These are phyloP conservation scores for Pseudofabraea citricarpa DNA, from an alignment of 2,329 filamentous ascomycete species.

Conservation along the genomic window DNA sequence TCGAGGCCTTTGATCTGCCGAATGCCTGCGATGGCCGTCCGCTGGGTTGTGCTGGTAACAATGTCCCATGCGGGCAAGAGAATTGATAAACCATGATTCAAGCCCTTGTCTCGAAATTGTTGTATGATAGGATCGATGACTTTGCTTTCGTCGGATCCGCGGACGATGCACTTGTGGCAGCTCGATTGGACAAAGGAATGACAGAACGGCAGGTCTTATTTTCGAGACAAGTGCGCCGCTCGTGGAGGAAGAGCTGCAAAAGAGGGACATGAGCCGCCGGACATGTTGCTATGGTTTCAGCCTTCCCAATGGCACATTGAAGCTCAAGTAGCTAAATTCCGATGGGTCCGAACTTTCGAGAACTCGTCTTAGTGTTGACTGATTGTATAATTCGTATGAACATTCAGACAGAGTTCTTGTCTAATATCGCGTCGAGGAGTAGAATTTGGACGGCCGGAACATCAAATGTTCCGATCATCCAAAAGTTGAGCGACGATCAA, in stretches of 20 bases:
- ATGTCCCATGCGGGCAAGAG: constrained; percentile 23
- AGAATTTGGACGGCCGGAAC: not conserved
- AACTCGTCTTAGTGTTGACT: not conserved
- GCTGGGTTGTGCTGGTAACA: constrained; percentile 22
- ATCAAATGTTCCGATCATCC: not conserved
- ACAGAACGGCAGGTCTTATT: constrained; percentile 31
- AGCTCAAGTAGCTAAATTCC: constrained; percentile 6
- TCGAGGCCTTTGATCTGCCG: constrained; percentile 14
- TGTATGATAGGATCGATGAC: constrained; percentile 5
- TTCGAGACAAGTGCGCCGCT: constrained; percentile 42
- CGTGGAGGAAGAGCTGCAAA: constrained; percentile 45
- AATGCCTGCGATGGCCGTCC: constrained; percentile 10
- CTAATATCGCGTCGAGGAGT: not conserved
- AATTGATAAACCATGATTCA: constrained; percentile 29
- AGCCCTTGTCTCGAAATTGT: constrained; percentile 12
- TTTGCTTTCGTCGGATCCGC: not conserved
- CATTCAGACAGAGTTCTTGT: not conserved
- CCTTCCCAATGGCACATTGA: constrained; percentile 19
- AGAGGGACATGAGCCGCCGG: constrained; percentile 58
- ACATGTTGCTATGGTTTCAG: constrained; percentile 46
- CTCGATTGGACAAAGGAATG: constrained; percentile 25
- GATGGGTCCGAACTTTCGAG: not conserved
- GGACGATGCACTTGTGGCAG: constrained; percentile 5
- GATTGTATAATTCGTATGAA: not conserved
- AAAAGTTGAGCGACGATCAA: not conserved